Conservation (phyloP, 2,329 filamentous ascomycete genomes). For the Pseudogymnoascus sp. region DNA sequence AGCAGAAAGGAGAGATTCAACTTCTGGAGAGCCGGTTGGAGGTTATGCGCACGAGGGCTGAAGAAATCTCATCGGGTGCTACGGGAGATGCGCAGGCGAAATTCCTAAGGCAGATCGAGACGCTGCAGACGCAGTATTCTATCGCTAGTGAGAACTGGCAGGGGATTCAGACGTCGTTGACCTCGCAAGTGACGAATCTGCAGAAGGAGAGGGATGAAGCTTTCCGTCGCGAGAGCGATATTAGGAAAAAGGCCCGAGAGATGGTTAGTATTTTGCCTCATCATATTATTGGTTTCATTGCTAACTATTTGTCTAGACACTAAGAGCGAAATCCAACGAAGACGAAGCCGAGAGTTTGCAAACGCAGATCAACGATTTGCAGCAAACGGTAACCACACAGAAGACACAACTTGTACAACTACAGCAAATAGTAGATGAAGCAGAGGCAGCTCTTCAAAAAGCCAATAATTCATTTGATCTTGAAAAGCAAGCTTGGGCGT, state of each 20-base stretch:
- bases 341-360: conserved; percentile 72
- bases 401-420: conserved; percentile 55
- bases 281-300: conserved; percentile 1
- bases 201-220: conserved; percentile 91
- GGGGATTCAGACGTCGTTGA: conserved; percentile 80
- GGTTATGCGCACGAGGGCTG: conserved; percentile 72
- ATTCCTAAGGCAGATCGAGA: conserved; percentile 87
- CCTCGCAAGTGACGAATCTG: conserved; percentile 66
- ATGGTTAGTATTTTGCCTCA: conserved; percentile 46
- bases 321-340: conserved; percentile 55
- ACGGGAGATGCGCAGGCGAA: conserved; percentile 82
- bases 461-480: conserved; percentile 47
- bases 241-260: conserved; percentile 84
- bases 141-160: conserved; percentile 97
- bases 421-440: conserved; percentile 56
- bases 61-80: conserved; percentile 79
- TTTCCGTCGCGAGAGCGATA: conserved; percentile 72
- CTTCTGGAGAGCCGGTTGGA: conserved; percentile 86
- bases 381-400: conserved; percentile 55
- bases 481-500: conserved; percentile 52
- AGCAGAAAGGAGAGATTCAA: conserved; percentile 70
- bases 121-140: conserved; percentile 88
- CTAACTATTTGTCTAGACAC: conserved; percentile 45
- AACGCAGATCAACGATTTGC: conserved; percentile 55
- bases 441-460: conserved; percentile 58